Base-by-base conservation (phyloP, 202 grass and related monocot genomes). In the Elaeis oleifera region DNA sequence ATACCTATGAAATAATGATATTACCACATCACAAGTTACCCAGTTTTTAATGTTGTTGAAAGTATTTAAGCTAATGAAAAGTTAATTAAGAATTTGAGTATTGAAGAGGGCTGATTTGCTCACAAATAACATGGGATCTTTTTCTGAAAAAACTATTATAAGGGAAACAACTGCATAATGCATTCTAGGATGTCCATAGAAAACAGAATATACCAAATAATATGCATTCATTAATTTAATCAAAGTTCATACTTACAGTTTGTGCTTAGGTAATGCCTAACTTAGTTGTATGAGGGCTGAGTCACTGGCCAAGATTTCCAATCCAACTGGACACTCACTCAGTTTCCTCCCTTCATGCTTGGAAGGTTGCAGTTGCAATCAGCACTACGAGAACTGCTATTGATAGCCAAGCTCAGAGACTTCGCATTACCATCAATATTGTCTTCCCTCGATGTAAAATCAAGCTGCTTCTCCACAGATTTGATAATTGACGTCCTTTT, bases 251-350 rank as follows among this genome's bases (percentile, higher is more conserved):
- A 87, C 84, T 80, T 76, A 76, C 68, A 56, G 17, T 61, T 13
- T 66, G 20, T 19, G 58, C 66, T 74, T 70, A 76, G 22, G 60
- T 73, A 67, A 78, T 61, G 69, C 76, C 80, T 76, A 87, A 66
- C 67, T 76, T 79, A 24, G 55, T 22, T 44, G 63, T 66, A 54
- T 76, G 69, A 13, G 36, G 0, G 54, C 36, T 2, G 65, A 63
- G 51, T 76, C 80, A 67, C 66, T 74, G 19, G 73, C 54, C 49
- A 73, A 60, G 64, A 50, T 61, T 74, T 81, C 69, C 49, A 79
- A 49, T 63, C 77, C 49, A 26, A 59, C 31, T 50, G 68, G 66
- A 72, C 28, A 67, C 20, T 67, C 53, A 4, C 26, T 60, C 69
- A 53, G 64, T 70, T 73, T 57, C 25, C 31, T 74, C 51, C 56